Evolutionary conservation across 306 rosid species (phyloP).

Genomic region (Prunus salicina): DNA sequence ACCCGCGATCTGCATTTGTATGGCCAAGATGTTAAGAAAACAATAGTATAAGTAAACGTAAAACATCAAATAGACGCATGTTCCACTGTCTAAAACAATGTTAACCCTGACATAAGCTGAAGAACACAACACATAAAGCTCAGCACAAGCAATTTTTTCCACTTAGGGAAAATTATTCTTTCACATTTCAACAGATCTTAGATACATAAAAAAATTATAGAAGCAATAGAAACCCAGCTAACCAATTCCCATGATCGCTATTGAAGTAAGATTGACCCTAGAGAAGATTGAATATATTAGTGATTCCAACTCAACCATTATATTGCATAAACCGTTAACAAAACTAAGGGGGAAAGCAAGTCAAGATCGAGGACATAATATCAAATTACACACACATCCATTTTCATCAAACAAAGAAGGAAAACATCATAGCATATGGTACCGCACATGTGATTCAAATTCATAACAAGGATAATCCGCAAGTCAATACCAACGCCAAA

Average conservation of each 20-base stretch:
- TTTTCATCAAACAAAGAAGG: background rate
- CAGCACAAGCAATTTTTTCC: background rate
- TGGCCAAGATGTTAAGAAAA: constrained; percentile 30
- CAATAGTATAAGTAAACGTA: constrained; percentile 14
- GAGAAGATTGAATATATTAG: background rate
- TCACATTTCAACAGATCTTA: background rate
- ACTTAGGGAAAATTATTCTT: background rate
- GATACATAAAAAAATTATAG: background rate
- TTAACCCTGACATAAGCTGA: background rate
- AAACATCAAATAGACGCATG: background rate
- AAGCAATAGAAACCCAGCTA: background rate
- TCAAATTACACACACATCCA: background rate
- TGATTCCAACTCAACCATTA: background rate
- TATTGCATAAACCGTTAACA: background rate
- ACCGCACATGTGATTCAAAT: background rate
- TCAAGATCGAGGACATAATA: background rate
- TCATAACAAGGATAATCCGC: background rate
- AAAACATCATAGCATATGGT: background rate
- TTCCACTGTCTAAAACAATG: background rate
- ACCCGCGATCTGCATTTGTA: constrained; percentile 53
- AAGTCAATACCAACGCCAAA: background rate
- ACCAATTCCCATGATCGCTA: background rate
- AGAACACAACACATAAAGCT: background rate
- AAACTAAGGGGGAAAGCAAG: background rate
- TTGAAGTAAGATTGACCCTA: background rate